Conservation (phyloP, 1,284 basidiomycete species). For the Tausonia pullulans region DNA sequence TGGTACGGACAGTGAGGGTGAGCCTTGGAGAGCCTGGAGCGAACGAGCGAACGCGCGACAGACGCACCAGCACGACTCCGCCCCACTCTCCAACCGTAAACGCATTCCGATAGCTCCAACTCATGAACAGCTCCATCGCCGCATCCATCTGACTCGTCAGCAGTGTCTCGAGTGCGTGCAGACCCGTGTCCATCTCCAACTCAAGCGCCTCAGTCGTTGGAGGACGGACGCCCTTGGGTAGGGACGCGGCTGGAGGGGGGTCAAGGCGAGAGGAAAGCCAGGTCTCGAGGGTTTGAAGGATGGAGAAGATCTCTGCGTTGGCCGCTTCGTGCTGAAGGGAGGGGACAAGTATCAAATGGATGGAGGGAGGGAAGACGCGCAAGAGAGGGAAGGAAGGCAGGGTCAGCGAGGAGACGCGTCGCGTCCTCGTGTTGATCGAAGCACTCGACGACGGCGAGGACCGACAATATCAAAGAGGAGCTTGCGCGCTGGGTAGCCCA, state of each 20-base stretch:
- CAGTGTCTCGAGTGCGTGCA: constrained; percentile 34
- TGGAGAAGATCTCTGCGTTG: constrained; percentile 16
- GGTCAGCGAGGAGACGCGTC: background rate
- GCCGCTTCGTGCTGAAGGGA: constrained; percentile 14
- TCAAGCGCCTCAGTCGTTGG: constrained; percentile 5
- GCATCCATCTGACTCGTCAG: constrained; percentile 33
- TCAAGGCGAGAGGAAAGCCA: constrained; percentile 4
- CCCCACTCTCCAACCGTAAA: constrained; percentile 32
- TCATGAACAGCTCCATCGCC: constrained; percentile 33
- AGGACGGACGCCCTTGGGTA: background rate
- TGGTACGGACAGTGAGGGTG: background rate
- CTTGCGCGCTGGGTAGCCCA: constrained; percentile 13
- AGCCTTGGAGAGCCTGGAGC: background rate
- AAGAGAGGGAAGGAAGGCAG: background rate
- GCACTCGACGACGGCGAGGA: background rate
- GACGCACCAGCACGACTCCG: constrained; percentile 31
- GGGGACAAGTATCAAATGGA: background rate
- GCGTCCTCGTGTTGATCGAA: too few species aligned
- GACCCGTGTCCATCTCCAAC: constrained; percentile 19
- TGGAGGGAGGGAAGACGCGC: background rate
- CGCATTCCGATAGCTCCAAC: constrained; percentile 32
- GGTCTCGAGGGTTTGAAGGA: constrained; percentile 7
- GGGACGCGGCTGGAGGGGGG: background rate
- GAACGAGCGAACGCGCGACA: too few species aligned
- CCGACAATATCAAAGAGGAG: constrained; percentile 15